Evolutionary conservation across 768 basidiomycete species (phyloP).

Genomic region (Trametes cubensis): DNA sequence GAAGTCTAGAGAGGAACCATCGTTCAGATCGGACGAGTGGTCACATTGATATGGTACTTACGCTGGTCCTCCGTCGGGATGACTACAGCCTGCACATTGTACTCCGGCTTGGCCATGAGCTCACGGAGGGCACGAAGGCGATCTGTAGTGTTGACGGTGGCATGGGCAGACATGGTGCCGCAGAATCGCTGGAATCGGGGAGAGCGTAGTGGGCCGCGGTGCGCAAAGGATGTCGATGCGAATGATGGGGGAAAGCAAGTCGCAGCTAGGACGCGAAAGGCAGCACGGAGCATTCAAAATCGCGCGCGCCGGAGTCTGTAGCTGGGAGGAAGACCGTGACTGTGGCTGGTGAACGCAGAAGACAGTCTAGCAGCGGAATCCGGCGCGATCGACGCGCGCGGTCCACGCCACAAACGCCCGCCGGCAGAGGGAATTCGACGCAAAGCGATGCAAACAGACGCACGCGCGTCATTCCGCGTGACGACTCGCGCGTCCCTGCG

Average conservation of each 20-base stretch:
- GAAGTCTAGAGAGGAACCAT: slow-evolving; percentile 54
- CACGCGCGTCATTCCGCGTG: too few species aligned
- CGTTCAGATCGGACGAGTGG: neutral
- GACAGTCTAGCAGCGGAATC: too few species aligned
- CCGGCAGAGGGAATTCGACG: too few species aligned
- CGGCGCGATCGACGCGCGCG: too few species aligned
- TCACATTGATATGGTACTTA: slow-evolving; percentile 41
- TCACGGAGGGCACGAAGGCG: slow-evolving; percentile 65
- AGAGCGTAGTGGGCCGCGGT: neutral
- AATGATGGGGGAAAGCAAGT: neutral
- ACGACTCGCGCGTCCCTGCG: too few species aligned
- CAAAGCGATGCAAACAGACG: too few species aligned
- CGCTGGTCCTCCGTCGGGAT: slow-evolving; percentile 94
- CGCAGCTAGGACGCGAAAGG: slow-evolving; percentile 5
- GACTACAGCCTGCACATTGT: slow-evolving; percentile 70
- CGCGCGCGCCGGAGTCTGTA: neutral
- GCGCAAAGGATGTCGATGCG: neutral
- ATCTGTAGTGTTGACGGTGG: slow-evolving; percentile 61
- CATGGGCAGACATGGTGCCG: slow-evolving; percentile 41
- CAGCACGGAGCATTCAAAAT: slow-evolving; percentile 6
- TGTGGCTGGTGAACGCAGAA: too few species aligned
- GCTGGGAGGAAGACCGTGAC: too few species aligned
- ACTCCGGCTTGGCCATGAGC: slow-evolving; percentile 62
- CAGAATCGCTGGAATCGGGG: slow-evolving; percentile 8
- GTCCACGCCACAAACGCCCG: too few species aligned